A percentile compares a stretch with the other conserved stretches of the same genome.
phyloP scores from a whole-genome alignment of 1,284 basidiomycete genomes.

The Ceratobasidium sp. region DNA sequence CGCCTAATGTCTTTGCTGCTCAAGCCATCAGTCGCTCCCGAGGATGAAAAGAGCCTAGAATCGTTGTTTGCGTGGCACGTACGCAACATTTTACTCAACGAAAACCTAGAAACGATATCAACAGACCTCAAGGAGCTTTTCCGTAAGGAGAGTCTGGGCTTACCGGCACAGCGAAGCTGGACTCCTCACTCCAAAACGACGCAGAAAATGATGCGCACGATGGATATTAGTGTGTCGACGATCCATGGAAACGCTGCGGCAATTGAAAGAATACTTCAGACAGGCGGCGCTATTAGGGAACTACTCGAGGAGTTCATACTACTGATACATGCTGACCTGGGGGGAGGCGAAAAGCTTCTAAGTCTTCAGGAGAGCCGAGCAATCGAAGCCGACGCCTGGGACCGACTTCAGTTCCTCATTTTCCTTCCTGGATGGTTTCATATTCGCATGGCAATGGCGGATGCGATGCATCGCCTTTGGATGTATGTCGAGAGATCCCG shows the following conservation, averaged over 20 bases:
- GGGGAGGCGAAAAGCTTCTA: constrained; percentile 51
- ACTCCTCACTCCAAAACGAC: constrained; percentile 54
- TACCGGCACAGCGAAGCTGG: constrained; percentile 36
- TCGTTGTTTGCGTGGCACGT: constrained; percentile 4
- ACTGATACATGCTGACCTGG: constrained; percentile 54
- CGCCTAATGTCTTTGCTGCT: neutral
- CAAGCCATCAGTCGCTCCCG: neutral
- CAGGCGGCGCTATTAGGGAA: constrained; percentile 48
- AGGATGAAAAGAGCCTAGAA: neutral
- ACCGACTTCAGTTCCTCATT: constrained; percentile 50
- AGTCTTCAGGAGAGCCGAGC: constrained; percentile 49
- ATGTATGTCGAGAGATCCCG: constrained; percentile 10
- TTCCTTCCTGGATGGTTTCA: neutral
- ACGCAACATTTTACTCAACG: neutral
- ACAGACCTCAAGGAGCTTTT: constrained; percentile 54
- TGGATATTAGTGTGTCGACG: constrained; percentile 55
- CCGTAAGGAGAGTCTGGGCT: constrained; percentile 54
- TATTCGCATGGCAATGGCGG: neutral
- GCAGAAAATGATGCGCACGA: constrained; percentile 53
- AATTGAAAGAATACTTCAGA: constrained; percentile 52
- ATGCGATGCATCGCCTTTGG: constrained; percentile 57
- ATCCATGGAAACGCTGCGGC: constrained; percentile 53
- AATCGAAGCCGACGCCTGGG: constrained; percentile 50
- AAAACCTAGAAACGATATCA: constrained; percentile 51
- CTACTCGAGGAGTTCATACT: neutral